Base-by-base conservation (phyloP, 2,329 filamentous ascomycete species). In the Xylariaceae sp. region DNA sequence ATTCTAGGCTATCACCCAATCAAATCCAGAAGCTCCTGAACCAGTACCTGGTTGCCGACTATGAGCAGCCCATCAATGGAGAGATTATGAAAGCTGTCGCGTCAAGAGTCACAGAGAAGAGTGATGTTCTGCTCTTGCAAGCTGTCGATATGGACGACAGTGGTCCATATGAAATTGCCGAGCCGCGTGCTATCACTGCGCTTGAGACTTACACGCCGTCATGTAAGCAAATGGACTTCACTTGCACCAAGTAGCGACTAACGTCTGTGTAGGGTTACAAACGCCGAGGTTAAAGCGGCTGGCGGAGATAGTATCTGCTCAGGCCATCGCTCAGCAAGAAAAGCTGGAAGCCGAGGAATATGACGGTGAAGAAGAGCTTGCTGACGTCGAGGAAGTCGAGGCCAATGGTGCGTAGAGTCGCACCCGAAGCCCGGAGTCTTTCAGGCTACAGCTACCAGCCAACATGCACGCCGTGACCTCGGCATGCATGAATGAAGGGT, bases 21-120 rank as follows among this genome's bases (percentile, higher is more conserved):
- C 94, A 99, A 73, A 99, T 99, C 60, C 94, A 99, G 74, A 99
- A 99, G 77, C 83, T 99, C 32, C 80, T 99, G 62, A 99, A 99
- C 74, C 94, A 99, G 73, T 99, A 99, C 70, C 83, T 99, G 46
- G 92, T 99, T 53, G 94, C 94, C 56, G 94, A 99, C 73, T 99
- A 99, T 72, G 94, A 99, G 74, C 94, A 97, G 74, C 94, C 94
- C 36, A 99, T 99, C 73, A 97, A 99, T 67, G 94, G 92, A 69
- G 94, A 99, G 72, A 99, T 99, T 69, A 99, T 99, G 94, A 99
- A 99, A 77, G 94, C 94, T 7, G 95, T 99, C 49, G 94, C 95
- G 7, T 96, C 91, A 37, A 83, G 92, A 49, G 94, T 99, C 44
- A 97, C 92, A 1, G 94, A 99, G 76, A 99, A 99, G 85, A 95